phyloP scores from a whole-genome alignment of 176 grass and related monocot species.

The Oryza nivara region DNA sequence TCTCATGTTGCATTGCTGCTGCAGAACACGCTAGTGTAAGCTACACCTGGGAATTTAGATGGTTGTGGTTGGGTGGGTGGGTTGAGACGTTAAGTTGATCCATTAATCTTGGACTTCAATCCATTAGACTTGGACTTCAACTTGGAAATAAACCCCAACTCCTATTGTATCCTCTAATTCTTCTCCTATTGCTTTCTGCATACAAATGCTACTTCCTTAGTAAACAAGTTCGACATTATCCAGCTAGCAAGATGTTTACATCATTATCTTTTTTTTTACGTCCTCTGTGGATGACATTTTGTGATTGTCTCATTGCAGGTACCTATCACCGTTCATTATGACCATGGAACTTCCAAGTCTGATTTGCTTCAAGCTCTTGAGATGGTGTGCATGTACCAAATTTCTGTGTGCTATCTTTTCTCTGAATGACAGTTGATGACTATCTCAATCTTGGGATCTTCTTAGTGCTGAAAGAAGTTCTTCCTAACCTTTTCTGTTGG shows the following conservation, averaged over 20 bases:
- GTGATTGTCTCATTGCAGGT: conserved; percentile 60
- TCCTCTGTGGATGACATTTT: conserved; percentile 33
- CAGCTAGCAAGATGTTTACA: neutral
- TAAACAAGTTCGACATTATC: neutral
- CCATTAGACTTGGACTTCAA: neutral
- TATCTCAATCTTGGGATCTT: conserved; percentile 42
- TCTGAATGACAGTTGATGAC: conserved; percentile 12
- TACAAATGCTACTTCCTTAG: neutral
- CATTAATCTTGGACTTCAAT: neutral
- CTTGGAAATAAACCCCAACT: neutral
- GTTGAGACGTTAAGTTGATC: too few relatives aligned
- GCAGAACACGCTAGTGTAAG: conserved; percentile 82
- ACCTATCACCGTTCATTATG: conserved; percentile 85
- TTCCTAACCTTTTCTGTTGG: neutral
- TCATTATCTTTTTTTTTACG: conserved; percentile 29
- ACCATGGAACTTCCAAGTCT: conserved; percentile 81
- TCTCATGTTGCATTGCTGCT: conserved; percentile 87
- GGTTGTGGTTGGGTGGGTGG: neutral
- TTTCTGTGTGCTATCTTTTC: conserved; percentile 4
- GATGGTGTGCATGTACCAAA: conserved; percentile 58
- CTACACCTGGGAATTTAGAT: conserved; percentile 17
- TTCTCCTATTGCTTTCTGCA: neutral
- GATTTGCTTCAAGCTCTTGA: conserved; percentile 91
- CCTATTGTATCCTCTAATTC: neutral
- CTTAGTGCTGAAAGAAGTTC: neutral